Evolutionary conservation across 371 early-diverging fungal genomes (phyloP).

Genomic region (Rhizomucor pusillus): DNA sequence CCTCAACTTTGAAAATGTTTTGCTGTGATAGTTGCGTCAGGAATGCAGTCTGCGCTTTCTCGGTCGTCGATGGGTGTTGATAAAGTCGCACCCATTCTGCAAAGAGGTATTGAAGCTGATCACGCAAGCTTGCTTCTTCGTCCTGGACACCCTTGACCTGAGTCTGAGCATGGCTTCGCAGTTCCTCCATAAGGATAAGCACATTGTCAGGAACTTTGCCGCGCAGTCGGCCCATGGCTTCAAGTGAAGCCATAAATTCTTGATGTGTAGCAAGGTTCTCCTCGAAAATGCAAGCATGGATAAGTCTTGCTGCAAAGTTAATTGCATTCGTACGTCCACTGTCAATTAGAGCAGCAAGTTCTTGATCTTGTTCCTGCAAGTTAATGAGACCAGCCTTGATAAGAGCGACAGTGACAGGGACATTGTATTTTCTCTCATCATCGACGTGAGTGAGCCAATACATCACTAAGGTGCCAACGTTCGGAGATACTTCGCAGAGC

Average conservation of each 20-base stretch:
- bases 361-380: slow-evolving; percentile 81
- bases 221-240: slow-evolving; percentile 63
- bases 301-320: slow-evolving; percentile 76
- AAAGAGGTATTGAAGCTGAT: slow-evolving; percentile 72
- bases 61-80: slow-evolving; percentile 80
- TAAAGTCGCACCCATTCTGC: slow-evolving; percentile 89
- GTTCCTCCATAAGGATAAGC: slow-evolving; percentile 42
- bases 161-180: slow-evolving; percentile 11
- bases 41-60: slow-evolving; percentile 66
- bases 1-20: slow-evolving; percentile 72
- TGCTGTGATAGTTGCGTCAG: slow-evolving; percentile 76
- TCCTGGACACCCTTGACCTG: slow-evolving; percentile 27
- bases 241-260: slow-evolving; percentile 75
- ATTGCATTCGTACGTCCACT: slow-evolving; percentile 65
- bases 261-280: slow-evolving; percentile 56
- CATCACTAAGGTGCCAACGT: slow-evolving; percentile 79
- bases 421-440: slow-evolving; percentile 91
- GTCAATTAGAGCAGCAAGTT: slow-evolving; percentile 82
- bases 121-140: slow-evolving; percentile 50
- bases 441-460: slow-evolving; percentile 92
- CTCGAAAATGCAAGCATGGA: slow-evolving; percentile 70
- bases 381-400: slow-evolving; percentile 77
- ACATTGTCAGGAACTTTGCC: slow-evolving; percentile 68
- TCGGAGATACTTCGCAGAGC: slow-evolving; percentile 76
- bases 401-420: slow-evolving; percentile 77